Base-by-base conservation (phyloP, 257 asterid species). In the Plectranthus barbatus region DNA sequence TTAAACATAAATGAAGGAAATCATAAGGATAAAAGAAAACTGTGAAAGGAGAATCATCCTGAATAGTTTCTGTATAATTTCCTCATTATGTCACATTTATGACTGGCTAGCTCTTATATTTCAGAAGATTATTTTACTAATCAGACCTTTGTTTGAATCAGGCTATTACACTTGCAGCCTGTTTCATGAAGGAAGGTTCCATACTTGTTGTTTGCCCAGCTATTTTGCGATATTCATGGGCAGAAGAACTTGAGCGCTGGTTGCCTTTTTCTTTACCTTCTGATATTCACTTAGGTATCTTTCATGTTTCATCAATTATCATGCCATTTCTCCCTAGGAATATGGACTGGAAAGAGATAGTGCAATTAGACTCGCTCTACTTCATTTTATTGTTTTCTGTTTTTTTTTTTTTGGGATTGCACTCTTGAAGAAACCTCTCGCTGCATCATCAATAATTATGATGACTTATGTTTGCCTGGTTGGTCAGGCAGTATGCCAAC, bases 201-300 rank as follows among this genome's bases (percentile, higher is more conserved):
- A 75, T 82, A 70, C 98, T 92, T 69, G 84, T 92, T 62, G 94
- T 92, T 61, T 92, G 98, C 70, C 98, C 98, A 69, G 98, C 98
- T 61, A 92, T 92, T 64, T 80, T 92, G 78, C 76, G 98, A 60
- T 67, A 76, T 77, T 70, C 97, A 40, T 92, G 98, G 98, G 97
- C 95, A 41, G 98, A 92, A 76, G 98, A 92, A 72, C 66, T 92
- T 67, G 98, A 92, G 76, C 97, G 83, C 11, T 92, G 98, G 98
- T 73, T 88, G 70, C 93, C 97, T 29, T 79, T 68, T 69, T 88
- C 94, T 74, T 74, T 86, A 82, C 95, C 98, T 66, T 80, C 91
- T 63, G 98, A 92, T 75, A 76, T 92, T 62, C 98, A 92, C 73
- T 88, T 92, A 60, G 95, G 98, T 92, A 91, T 11, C 34, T 51